A percentile compares a stretch with the other conserved stretches of the same genome.
Evolutionary conservation across 139 green algal genomes (phyloP).

Genomic region (Zygnema cylindricum): DNA sequence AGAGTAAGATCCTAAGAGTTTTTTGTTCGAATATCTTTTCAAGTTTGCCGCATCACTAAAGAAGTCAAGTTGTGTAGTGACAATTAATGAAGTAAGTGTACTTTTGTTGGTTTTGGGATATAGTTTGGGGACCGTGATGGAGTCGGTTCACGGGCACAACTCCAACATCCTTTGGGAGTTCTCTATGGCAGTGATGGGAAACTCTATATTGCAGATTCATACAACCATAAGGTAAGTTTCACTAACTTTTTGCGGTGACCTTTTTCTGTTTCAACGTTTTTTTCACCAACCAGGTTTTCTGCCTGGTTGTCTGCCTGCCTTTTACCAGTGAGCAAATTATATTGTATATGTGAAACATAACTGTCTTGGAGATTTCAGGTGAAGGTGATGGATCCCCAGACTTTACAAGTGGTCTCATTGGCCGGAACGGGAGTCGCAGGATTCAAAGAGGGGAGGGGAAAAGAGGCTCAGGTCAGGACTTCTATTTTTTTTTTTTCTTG

Average conservation of each 20-base stretch:
- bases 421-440: conserved; percentile 71
- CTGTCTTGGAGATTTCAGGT: no score
- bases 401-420: conserved; percentile 66
- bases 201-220: conserved; percentile 78
- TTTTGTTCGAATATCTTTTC: no score
- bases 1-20: no score
- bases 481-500: no score
- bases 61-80: no score
- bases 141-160: conserved; percentile 62
- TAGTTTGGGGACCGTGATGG: conserved; percentile 80
- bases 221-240: conserved; percentile 75
- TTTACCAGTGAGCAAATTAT: conserved; percentile 8
- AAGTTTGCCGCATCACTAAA: no score
- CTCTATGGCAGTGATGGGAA: conserved; percentile 52
- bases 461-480: conserved; percentile 55
- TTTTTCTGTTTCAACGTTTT: not conserved
- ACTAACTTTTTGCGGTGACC: not conserved
- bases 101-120: not conserved
- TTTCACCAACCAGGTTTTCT: not conserved
- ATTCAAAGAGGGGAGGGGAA: conserved; percentile 68
- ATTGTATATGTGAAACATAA: no score
- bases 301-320: conserved; percentile 19
- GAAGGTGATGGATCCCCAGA: conserved; percentile 72
- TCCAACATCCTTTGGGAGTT: conserved; percentile 69
- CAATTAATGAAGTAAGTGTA: not conserved